phyloP scores from a whole-genome alignment of 2,329 filamentous ascomycete genomes.

The Ceratocystis smalleyi region DNA sequence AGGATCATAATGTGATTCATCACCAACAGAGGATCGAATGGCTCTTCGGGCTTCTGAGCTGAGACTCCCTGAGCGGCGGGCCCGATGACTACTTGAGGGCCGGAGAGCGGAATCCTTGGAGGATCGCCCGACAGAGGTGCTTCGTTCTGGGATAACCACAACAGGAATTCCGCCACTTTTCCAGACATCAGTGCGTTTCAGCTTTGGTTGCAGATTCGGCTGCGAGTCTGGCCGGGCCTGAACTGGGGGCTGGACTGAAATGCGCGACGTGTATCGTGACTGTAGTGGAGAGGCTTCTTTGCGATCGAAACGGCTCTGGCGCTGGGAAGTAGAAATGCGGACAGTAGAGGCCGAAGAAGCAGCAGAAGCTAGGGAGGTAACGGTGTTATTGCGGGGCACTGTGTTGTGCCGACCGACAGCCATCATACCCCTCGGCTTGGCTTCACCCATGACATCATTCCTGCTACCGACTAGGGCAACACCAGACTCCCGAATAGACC shows the following conservation, averaged over 20 bases:
- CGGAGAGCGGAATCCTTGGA: slow-evolving; percentile 40
- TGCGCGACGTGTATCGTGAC: not conserved
- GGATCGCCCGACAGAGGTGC: slow-evolving; percentile 33
- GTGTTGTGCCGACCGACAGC: not conserved
- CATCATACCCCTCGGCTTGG: not conserved
- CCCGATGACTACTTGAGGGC: slow-evolving; percentile 44
- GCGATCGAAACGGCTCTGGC: slow-evolving; percentile 1
- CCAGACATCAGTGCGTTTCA: slow-evolving; percentile 32
- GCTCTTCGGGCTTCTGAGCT: not conserved
- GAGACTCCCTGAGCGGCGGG: slow-evolving; percentile 36
- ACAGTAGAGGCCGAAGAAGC: not conserved
- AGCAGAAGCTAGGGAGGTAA: slow-evolving; percentile 1
- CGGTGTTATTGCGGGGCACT: slow-evolving; percentile 2
- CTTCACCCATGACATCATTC: not conserved
- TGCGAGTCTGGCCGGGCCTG: slow-evolving; percentile 20
- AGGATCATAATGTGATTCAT: not conserved
- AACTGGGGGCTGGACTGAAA: not conserved
- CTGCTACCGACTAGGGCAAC: slow-evolving; percentile 22
- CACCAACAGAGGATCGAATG: slow-evolving; percentile 21
- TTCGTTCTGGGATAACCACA: slow-evolving; percentile 44
- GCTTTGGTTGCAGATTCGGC: slow-evolving; percentile 22
- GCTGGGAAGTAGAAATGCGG: not conserved
- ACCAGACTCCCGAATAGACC: slow-evolving; percentile 29
- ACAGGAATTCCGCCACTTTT: slow-evolving; percentile 47
- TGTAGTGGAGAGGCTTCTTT: slow-evolving; percentile 1